A percentile compares a stretch with the other conserved stretches of the same genome.
These are phyloP conservation scores for Nitzschia sp. DNA, from an alignment of 108 stramenopile genomes.

Conservation along the genomic window DNA sequence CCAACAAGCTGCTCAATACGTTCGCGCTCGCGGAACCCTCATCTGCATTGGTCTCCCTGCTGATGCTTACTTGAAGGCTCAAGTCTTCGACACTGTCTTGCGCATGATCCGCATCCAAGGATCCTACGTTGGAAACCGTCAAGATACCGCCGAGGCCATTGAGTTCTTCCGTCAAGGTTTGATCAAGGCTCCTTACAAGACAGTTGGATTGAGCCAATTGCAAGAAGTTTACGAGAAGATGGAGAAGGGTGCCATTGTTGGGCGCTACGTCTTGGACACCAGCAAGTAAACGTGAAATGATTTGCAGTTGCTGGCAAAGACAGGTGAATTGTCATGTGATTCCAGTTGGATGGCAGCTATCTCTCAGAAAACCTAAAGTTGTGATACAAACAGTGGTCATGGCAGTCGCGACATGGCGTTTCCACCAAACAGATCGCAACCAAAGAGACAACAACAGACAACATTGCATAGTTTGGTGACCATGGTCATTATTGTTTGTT, in stretches of 20 bases:
- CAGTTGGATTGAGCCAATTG: slow-evolving; percentile 1
- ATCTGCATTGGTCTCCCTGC: slow-evolving; percentile 1
- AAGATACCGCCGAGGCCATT: background rate
- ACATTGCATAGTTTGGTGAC: too few relatives aligned
- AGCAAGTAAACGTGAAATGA: background rate
- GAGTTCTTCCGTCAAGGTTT: slow-evolving; percentile 5
- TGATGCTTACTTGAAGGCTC: background rate
- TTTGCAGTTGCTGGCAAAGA: too few relatives aligned
- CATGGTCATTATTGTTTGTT: too few relatives aligned
- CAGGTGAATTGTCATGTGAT: too few relatives aligned
- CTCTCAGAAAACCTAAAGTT: too few relatives aligned
- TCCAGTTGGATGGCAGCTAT: too few relatives aligned
- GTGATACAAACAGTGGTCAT: too few relatives aligned
- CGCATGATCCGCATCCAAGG: slow-evolving; percentile 3
- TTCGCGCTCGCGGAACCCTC: background rate
- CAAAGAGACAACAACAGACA: too few relatives aligned
- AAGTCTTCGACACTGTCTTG: slow-evolving; percentile 1
- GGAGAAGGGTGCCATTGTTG: background rate
- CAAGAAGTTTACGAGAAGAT: slow-evolving; percentile 1
- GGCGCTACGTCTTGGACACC: background rate
- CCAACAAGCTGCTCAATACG: slow-evolving; percentile 2
- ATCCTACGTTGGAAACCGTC: slow-evolving; percentile 2
- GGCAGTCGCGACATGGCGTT: too few relatives aligned
- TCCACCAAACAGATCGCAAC: too few relatives aligned
- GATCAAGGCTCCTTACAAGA: slow-evolving; percentile 5